Base-by-base conservation (phyloP, 2,329 filamentous ascomycete species). In the Exserohilum rostratum region DNA sequence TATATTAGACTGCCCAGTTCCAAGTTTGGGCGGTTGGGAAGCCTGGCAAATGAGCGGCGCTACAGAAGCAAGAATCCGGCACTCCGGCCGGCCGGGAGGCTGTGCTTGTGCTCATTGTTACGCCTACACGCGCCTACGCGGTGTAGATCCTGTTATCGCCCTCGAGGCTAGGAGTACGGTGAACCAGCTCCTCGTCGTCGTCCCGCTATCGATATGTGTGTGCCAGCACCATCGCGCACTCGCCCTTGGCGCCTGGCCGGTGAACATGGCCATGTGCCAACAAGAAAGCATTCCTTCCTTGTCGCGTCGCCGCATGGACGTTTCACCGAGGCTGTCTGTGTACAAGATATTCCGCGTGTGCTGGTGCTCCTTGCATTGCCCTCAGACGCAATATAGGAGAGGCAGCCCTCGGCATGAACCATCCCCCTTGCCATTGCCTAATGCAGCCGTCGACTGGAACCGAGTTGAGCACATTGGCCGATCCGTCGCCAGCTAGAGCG, bases 1-100 rank as follows among this genome's bases (percentile, higher is more conserved):
- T 64, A 66, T 68, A 63, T 55, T 59, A 65, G 61, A 57, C 42
- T 46, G 61, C 58, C 61, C 56, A 59, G 66, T 64, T 65, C 64
- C 55, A 56, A 58, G 50, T 25, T 46, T 35, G 43, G 31, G 43
- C n/a, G 43, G 31, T 46, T 46, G 43, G 31, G 43, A 25, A 3
- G 22, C 43, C 47, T 53, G 39, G 49, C 58, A 38, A 52, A 34
- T 52, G 38, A 55, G 54, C 46, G 53, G 46, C 31, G 57, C 58
- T 63, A 56, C 62, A 60, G 51, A 49, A 48, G 49, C 40, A 50
- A 51, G 30, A 34, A 49, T 20, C 46, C 55, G 46, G 53, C 33
- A 50, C 37, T 40, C 25, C 43, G 40, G 53, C 25, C 43, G 40
- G 53, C 55, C 39, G 29, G 25, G 44, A 40, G 42, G 20, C 44